phyloP scores from a whole-genome alignment of 139 green algal genomes.

The Micromonas commoda region DNA sequence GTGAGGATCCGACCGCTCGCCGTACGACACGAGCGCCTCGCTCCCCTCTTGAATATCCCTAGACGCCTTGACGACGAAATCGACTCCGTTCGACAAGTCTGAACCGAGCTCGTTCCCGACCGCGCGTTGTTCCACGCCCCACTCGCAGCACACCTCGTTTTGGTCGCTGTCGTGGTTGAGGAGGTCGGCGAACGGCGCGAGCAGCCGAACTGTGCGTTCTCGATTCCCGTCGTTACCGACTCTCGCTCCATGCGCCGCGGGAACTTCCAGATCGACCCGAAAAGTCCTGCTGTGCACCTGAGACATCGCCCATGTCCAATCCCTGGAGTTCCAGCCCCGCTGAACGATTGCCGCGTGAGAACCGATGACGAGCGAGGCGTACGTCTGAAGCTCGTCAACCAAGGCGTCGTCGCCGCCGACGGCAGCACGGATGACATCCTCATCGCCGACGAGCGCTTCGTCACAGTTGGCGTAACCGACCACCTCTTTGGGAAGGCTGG shows the following conservation, averaged over 20 bases:
- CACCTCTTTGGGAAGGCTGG: background rate
- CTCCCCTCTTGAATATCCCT: constrained; percentile 28
- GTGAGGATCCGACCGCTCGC: constrained; percentile 73
- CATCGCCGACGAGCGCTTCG: background rate
- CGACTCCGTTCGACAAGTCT: background rate
- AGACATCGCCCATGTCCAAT: background rate
- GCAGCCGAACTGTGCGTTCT: background rate
- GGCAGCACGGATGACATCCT: background rate
- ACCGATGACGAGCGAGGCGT: background rate
- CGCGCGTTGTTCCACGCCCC: constrained; percentile 3
- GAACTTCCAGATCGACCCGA: background rate
- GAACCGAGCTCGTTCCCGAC: background rate
- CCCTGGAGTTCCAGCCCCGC: background rate
- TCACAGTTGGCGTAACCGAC: background rate
- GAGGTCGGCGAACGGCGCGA: background rate
- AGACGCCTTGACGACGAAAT: background rate
- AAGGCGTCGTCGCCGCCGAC: background rate
- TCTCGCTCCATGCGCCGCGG: no score
- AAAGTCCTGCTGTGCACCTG: background rate
- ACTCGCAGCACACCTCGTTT: background rate
- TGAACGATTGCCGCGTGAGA: background rate
- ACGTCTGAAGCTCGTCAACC: background rate
- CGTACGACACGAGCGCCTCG: constrained; percentile 56
- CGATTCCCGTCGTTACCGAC: no score
- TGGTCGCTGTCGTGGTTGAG: background rate